Conservation (phyloP, 768 basidiomycete genomes). For the Glaciozyma martinii region DNA sequence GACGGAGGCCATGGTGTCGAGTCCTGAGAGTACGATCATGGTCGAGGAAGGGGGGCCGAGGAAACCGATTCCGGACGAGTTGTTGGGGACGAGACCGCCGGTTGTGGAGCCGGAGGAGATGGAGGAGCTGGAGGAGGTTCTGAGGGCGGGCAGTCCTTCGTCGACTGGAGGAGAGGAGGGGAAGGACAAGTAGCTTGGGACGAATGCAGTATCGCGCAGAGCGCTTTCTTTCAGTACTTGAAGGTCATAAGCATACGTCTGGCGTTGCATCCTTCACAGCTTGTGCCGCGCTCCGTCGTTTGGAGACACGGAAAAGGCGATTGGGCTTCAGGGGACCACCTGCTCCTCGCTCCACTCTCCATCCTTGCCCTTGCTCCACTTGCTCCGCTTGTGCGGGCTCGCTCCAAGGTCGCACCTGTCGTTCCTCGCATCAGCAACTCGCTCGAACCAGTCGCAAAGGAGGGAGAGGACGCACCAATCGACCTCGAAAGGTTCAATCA, state of each 20-base stretch:
- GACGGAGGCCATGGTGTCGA: no score
- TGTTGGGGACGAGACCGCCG: not conserved
- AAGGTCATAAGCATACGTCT: no score
- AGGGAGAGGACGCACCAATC: not conserved
- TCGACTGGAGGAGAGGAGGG: no score
- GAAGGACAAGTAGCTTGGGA: no score
- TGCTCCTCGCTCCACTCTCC: not conserved
- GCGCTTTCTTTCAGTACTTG: no score
- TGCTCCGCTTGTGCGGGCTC: not conserved
- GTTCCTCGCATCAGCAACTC: not conserved
- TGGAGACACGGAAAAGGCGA: no score
- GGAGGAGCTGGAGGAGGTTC: not conserved
- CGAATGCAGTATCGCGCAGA: no score
- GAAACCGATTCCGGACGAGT: not conserved
- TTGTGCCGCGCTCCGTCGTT: no score
- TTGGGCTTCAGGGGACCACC: not conserved
- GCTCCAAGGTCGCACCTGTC: not conserved
- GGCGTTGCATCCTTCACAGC: no score
- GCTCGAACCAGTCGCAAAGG: not conserved
- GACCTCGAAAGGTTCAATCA: not conserved
- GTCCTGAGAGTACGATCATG: not conserved
- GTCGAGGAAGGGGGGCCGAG: not conserved
- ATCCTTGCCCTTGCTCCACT: not conserved
- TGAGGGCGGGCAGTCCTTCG: not conserved
- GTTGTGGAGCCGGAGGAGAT: not conserved